Base-by-base conservation (phyloP, 108 stramenopile species). In the Nitzschia sp. region DNA sequence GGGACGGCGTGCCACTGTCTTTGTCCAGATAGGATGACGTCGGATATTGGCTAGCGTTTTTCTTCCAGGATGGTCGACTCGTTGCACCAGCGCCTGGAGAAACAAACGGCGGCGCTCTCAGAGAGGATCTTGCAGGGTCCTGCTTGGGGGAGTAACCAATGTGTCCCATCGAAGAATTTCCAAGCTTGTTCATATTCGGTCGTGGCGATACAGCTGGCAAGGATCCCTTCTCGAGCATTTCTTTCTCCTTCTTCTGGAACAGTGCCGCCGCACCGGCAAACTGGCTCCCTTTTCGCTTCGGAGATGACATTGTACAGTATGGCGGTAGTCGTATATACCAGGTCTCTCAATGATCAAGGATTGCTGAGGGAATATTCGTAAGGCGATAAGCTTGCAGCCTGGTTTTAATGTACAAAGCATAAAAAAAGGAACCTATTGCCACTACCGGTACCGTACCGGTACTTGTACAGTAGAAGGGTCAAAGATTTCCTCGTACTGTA, bases 211-310 rank as follows among this genome's bases (percentile, higher is more conserved):
- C 2, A 58, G 27, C 1, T 16, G 57, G 28, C 33, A 11, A 11
- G 15, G 30, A 32, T 11, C 48, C 16, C 29, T 33, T 31, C 31
- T 50, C 48, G 2, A 29, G 2, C 48, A 52, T 27, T 29, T 65
- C 64, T 32, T 55, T 55, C 55, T 68, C 54, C 34, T 68, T 68
- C 25, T 68, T n/a, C 26, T 31, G 54, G 34, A 68, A 68, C 33
- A 68, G 16, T 32, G 66, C 66, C 21, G 66, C 54, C 19, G 66
- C 66, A 16, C 54, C 66, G 35, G 66, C 47, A 29, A 68, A 68
- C 36, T 68, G 66, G 35, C 66, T 68, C 17, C 25, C 53, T 68
- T 41, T 68, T 2, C 53, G 57, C 6, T 6, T 41, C 6, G 38
- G 38, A 41, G 38, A n/a, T n/a, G n/a, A n/a, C n/a, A n/a, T n/a